Evolutionary conservation across 2,329 filamentous ascomycete genomes (phyloP).

Genomic region (Phoma sp.): DNA sequence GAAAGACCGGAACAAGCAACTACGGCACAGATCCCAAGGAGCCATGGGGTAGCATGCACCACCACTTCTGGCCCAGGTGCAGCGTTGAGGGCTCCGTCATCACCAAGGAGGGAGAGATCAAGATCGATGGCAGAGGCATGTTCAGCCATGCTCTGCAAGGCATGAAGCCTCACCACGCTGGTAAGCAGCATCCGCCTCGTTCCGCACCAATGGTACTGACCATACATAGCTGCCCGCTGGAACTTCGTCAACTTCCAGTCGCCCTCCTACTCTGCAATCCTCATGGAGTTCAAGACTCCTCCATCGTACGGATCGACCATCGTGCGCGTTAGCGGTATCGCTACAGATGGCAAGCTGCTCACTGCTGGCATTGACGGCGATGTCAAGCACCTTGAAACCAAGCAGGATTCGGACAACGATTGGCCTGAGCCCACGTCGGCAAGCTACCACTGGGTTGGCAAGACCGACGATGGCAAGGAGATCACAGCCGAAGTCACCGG

Average conservation of each 20-base stretch:
- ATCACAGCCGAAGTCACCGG: constrained; percentile 74
- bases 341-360: constrained; percentile 80
- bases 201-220: constrained; percentile 18
- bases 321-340: constrained; percentile 82
- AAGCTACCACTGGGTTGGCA: constrained; percentile 79
- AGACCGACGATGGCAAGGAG: constrained; percentile 74
- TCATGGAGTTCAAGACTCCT: constrained; percentile 97
- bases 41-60: constrained; percentile 92
- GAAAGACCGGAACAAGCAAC: constrained; percentile 80
- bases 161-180: constrained; percentile 98
- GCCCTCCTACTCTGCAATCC: constrained; percentile 80
- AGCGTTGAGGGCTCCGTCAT: constrained; percentile 81
- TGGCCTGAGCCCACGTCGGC: constrained; percentile 86
- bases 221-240: constrained; percentile 72
- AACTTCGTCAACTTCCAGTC: constrained; percentile 94
- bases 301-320: constrained; percentile 86
- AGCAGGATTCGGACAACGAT: constrained; percentile 76
- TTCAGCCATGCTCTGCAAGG: constrained; percentile 89
- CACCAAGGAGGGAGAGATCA: constrained; percentile 78
- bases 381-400: constrained; percentile 71
- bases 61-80: constrained; percentile 93
- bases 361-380: constrained; percentile 70
- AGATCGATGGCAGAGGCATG: constrained; percentile 80
- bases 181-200: constrained; percentile 48
- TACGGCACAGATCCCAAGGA: constrained; percentile 85